Base-by-base conservation (phyloP, 108 stramenopile genomes). In the Aurantiochytrium sp. region DNA sequence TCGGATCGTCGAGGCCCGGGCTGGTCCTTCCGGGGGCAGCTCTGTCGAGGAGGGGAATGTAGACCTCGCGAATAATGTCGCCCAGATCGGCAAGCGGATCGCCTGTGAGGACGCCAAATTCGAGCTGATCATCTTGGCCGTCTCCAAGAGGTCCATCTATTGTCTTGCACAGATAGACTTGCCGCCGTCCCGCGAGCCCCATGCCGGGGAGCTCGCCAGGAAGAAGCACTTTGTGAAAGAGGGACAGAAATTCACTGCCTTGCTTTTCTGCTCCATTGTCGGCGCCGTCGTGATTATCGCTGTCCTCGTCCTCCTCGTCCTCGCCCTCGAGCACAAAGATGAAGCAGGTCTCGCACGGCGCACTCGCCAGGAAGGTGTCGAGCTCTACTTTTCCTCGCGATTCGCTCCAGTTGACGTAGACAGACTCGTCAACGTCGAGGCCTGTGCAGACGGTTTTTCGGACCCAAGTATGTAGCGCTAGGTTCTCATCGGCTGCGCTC, bases 81-180 rank as follows among this genome's bases (percentile, higher is more conserved):
- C 76, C 51, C 18, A 83, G 76, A 53, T 83, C 76, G 49, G 49
- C 76, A 18, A 83, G 76, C 19, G 76, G 49, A 45, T 83, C 76
- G 4, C 76, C 76, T 6, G 76, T 83, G 76, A 83, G 76, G 16
- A 83, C 76, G n/a, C 76, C 76, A 23, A 83, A 83, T 23, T 83
- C 76, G 23, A 83, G 12, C 42, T 69, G 64, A 28, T 45, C 76
- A 4, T 83, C 76, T 18, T 83, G 76, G 51, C 51, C 44, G 4
- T 83, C 51, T 12, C 43, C 49, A 18, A 83, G 43, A 6, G 76
- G 45, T 12, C 76, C 76, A 45, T 12, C 49, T 8, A 47, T 12
- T 6, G 76, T 83, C 51, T 83, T 83, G 76, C 76, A 83, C n/a
- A 83, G 23, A 23, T 83, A 83, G 6, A 83, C 76, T 23, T 83